These are phyloP conservation scores for Argentina anserina DNA, from an alignment of 306 rosid species.

Conservation along the genomic window DNA sequence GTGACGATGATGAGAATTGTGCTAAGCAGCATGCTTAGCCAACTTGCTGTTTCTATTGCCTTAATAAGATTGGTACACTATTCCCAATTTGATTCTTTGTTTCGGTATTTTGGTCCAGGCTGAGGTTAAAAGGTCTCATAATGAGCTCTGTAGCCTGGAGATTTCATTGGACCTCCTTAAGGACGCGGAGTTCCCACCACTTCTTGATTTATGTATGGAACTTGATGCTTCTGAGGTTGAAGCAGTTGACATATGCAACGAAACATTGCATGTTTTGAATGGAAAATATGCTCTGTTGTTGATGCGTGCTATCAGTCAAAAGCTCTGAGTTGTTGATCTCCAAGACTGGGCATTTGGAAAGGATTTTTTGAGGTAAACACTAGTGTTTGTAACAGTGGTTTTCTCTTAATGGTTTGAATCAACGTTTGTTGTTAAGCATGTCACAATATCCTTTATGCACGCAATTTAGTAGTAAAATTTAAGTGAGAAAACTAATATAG, in stretches of 20 bases:
- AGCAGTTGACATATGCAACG: conserved; percentile 62
- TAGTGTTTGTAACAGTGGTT: conserved; percentile 27
- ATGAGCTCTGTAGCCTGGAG: conserved; percentile 52
- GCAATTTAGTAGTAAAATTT: not conserved
- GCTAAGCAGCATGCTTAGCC: not conserved
- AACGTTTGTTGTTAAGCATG: not conserved
- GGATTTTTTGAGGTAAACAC: conserved; percentile 61
- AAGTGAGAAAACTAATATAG: not conserved
- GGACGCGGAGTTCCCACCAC: conserved; percentile 65
- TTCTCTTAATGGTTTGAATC: conserved; percentile 13
- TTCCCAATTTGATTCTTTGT: conserved; percentile 16
- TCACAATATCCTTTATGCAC: not conserved
- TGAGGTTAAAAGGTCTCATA: conserved; percentile 40
- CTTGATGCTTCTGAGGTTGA: conserved; percentile 57
- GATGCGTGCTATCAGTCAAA: conserved; percentile 63
- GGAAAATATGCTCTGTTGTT: conserved; percentile 60
- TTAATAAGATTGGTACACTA: not conserved
- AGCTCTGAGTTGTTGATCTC: conserved; percentile 79
- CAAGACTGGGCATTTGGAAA: conserved; percentile 57
- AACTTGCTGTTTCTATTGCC: not conserved
- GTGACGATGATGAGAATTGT: not conserved
- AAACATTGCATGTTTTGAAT: conserved; percentile 47
- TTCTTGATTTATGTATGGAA: conserved; percentile 52
- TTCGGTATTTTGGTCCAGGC: conserved; percentile 43
- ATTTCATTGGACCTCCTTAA: conserved; percentile 56